Evolutionary conservation across 129 eudicot species (phyloP).

Genomic region (Arctium lappa): DNA sequence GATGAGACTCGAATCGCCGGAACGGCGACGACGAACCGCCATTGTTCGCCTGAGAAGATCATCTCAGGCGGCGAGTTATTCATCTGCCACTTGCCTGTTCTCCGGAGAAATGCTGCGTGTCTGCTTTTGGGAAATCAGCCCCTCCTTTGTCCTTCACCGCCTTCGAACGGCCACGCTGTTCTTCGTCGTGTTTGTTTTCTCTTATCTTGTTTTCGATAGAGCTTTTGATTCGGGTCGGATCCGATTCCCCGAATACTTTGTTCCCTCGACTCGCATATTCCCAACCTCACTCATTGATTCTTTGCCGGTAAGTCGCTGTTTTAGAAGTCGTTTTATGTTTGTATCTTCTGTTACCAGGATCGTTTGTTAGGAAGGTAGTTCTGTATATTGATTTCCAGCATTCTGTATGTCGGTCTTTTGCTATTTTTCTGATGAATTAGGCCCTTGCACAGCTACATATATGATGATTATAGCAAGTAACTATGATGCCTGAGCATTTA

Average conservation of each 20-base stretch:
- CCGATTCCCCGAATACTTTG: neutral
- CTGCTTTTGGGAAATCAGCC: neutral
- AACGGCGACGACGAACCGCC: neutral
- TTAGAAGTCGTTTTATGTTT: neutral
- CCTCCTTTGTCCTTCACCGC: neutral
- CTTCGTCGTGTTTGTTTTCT: neutral
- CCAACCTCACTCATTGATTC: neutral
- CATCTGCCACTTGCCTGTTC: neutral
- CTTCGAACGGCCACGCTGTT: neutral
- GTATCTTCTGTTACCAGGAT: neutral
- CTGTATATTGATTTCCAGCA: neutral
- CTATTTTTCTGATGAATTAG: neutral
- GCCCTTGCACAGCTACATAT: neutral
- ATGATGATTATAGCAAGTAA: neutral
- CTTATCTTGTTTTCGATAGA: neutral
- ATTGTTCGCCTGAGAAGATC: conserved; percentile 1
- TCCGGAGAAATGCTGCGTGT: neutral
- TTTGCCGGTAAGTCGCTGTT: neutral
- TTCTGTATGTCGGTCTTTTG: neutral
- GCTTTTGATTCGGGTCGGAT: neutral
- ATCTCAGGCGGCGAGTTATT: neutral
- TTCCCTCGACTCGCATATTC: neutral
- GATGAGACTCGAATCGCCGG: neutral
- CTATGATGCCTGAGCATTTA: neutral
- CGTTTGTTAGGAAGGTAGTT: neutral